A percentile compares a stretch with the other conserved stretches of the same genome.
phyloP scores from a whole-genome alignment of 2,329 filamentous ascomycete genomes.

The Diaporthe longicolla region DNA sequence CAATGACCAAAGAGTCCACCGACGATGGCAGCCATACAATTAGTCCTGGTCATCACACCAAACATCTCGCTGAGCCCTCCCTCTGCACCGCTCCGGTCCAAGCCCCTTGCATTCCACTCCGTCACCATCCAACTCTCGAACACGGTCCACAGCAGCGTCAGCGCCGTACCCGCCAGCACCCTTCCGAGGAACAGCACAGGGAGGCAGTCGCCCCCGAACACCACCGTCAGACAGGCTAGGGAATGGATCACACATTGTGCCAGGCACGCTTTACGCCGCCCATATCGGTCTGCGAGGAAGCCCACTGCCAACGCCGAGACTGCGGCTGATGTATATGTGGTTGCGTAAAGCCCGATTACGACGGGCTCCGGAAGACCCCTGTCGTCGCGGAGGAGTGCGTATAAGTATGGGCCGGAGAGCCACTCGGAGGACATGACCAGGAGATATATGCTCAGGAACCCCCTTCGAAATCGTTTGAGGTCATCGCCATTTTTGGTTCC shows the following conservation, averaged over 20 bases:
- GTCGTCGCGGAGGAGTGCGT: slow-evolving; percentile 44
- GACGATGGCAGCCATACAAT: slow-evolving; percentile 66
- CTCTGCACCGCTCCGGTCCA: slow-evolving; percentile 50
- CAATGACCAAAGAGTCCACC: slow-evolving; percentile 65
- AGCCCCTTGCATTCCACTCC: slow-evolving; percentile 63
- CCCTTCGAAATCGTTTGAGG: slow-evolving; percentile 30
- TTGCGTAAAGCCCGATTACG: slow-evolving; percentile 43
- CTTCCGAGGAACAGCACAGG: slow-evolving; percentile 51
- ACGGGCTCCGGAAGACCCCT: slow-evolving; percentile 41
- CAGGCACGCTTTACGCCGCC: slow-evolving; percentile 41
- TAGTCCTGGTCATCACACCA: slow-evolving; percentile 64
- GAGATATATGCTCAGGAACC: slow-evolving; percentile 43
- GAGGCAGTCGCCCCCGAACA: slow-evolving; percentile 40
- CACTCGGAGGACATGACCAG: slow-evolving; percentile 44
- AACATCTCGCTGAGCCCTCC: slow-evolving; percentile 63
- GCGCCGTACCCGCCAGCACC: slow-evolving; percentile 64
- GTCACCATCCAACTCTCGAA: slow-evolving; percentile 73
- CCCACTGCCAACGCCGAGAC: slow-evolving; percentile 42
- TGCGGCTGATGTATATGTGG: slow-evolving; percentile 43
- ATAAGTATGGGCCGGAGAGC: slow-evolving; percentile 43
- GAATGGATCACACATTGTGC: slow-evolving; percentile 42
- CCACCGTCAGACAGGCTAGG: slow-evolving; percentile 41
- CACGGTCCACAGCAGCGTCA: slow-evolving; percentile 68
- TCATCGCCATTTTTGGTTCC: slow-evolving; percentile 26
- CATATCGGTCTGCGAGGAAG: slow-evolving; percentile 44